Evolutionary conservation across 345 rosid species (phyloP).

Genomic region (Eucalyptus rudis): DNA sequence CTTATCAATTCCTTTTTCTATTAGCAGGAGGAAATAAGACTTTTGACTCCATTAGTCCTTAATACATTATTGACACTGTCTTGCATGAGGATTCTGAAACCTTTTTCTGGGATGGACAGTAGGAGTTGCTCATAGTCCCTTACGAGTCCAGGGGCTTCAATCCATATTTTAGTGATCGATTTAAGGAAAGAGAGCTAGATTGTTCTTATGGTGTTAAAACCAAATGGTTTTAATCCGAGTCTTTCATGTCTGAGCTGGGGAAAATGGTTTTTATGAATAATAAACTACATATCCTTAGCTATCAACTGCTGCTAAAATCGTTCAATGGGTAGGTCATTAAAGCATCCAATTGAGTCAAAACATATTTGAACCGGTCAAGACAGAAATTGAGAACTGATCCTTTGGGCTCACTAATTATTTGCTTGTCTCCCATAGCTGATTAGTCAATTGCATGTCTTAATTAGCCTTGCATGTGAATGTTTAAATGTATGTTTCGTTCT

Average conservation of each 20-base stretch:
- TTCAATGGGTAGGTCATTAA: not conserved
- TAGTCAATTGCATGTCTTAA: not conserved
- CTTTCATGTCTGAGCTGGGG: not conserved
- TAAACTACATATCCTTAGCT: not conserved
- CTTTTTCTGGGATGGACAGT: not conserved
- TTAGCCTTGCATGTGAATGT: not conserved
- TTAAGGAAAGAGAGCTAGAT: not conserved
- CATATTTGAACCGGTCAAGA: not conserved
- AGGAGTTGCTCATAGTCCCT: not conserved
- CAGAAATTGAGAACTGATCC: not conserved
- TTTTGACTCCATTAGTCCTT: not conserved
- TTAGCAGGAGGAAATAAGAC: not conserved
- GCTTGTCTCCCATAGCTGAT: not conserved
- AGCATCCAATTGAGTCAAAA: not conserved
- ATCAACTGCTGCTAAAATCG: not conserved
- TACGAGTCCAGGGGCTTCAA: not conserved
- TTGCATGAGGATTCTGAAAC: not conserved
- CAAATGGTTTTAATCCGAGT: too few relatives aligned
- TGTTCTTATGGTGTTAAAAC: not conserved
- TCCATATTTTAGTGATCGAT: not conserved
- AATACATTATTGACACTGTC: not conserved
- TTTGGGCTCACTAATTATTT: not conserved
- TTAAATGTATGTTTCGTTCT: not conserved
- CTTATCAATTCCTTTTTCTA: not conserved
- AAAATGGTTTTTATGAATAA: not conserved